Conservation (phyloP, 2,329 filamentous ascomycete species). For the Arthrobotrys megalospora region DNA sequence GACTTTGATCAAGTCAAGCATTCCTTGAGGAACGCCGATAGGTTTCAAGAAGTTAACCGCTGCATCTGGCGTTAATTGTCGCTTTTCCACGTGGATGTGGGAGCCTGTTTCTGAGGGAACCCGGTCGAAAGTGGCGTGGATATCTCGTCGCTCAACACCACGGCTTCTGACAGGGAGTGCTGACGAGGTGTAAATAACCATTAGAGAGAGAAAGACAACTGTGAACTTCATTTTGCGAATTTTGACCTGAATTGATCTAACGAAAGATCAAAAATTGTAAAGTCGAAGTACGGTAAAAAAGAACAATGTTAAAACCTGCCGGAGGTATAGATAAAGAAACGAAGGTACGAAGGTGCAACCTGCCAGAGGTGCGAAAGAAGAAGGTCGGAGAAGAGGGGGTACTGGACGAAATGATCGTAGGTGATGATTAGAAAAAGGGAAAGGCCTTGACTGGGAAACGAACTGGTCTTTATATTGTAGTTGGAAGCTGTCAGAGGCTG, state of each 20-base stretch:
- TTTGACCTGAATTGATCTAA: not conserved
- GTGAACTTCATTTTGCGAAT: conserved; percentile 2
- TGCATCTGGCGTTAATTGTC: conserved; percentile 1
- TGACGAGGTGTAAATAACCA: not conserved
- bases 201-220: not conserved
- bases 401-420: not conserved
- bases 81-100: not conserved
- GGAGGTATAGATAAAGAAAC: not conserved
- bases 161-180: not conserved
- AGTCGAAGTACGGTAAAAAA: not conserved
- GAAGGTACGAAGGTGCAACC: not conserved
- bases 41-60: conserved; percentile 17
- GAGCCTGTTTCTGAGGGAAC: not conserved
- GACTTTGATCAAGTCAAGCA: conserved; percentile 24
- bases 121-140: not conserved
- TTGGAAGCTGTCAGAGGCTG: not conserved
- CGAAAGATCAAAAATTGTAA: not conserved
- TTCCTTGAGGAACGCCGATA: conserved; percentile 20
- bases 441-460: not conserved
- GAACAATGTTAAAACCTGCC: not conserved
- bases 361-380: conserved; percentile 7
- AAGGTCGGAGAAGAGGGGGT: not conserved
- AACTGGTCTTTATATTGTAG: not conserved
- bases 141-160: not conserved
- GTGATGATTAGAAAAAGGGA: not conserved